phyloP scores from a whole-genome alignment of 2,329 filamentous ascomycete genomes.

The Fusarium sp. region DNA sequence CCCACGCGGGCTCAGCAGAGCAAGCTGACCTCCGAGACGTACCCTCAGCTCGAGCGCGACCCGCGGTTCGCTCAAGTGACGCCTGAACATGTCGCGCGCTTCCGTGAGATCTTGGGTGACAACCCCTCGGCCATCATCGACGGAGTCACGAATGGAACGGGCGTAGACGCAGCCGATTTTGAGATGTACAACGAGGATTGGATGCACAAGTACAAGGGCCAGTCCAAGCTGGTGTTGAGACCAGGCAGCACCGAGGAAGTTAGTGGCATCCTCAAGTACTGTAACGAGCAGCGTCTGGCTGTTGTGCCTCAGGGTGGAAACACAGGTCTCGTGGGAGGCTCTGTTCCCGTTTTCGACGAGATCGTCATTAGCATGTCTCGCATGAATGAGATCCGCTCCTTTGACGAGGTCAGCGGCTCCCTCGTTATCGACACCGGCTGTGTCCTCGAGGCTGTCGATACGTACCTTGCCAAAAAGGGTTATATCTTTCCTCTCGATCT shows the following conservation, averaged over 20 bases:
- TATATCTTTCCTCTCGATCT: slow-evolving; percentile 97
- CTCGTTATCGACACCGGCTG: slow-evolving; percentile 91
- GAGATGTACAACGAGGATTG: slow-evolving; percentile 96
- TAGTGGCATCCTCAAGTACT: slow-evolving; percentile 91
- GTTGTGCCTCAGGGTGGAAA: slow-evolving; percentile 98
- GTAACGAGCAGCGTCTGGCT: slow-evolving; percentile 90
- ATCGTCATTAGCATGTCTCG: slow-evolving; percentile 91
- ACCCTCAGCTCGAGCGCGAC: slow-evolving; percentile 86
- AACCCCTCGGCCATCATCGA: slow-evolving; percentile 83
- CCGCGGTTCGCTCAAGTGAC: slow-evolving; percentile 79
- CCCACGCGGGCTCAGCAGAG: slow-evolving; percentile 39
- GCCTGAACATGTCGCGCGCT: slow-evolving; percentile 82
- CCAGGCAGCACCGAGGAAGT: slow-evolving; percentile 88
- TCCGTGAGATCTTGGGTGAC: slow-evolving; percentile 82
- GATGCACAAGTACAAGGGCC: slow-evolving; percentile 98
- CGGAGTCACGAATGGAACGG: slow-evolving; percentile 72
- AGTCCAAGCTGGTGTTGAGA: slow-evolving; percentile 87
- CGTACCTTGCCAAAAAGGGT: slow-evolving; percentile 82
- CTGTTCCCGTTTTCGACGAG: slow-evolving; percentile 97
- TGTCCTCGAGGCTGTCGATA: slow-evolving; percentile 89
- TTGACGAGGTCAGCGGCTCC: slow-evolving; percentile 92
- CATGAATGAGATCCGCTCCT: slow-evolving; percentile 91
- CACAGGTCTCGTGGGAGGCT: slow-evolving; percentile 94
- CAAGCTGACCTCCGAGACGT: slow-evolving; percentile 87
- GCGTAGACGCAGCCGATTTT: slow-evolving; percentile 81